Evolutionary conservation across 192 early-diverging fungal genomes (phyloP).

Genomic region (Mortierella hygrophila): DNA sequence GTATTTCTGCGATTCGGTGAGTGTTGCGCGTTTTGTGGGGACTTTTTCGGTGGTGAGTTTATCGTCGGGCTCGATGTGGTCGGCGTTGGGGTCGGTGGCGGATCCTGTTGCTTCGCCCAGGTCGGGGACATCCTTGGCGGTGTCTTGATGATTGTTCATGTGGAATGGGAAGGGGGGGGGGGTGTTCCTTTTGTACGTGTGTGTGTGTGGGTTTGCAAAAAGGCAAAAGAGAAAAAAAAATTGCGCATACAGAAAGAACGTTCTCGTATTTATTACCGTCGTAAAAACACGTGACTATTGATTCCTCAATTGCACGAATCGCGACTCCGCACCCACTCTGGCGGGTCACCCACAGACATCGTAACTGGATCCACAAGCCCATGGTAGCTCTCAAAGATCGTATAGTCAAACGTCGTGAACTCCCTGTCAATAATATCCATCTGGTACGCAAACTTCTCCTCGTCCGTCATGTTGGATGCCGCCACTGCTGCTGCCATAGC

Average conservation of each 20-base stretch:
- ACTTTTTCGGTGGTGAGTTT: background rate
- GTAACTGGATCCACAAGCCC: conserved; percentile 74
- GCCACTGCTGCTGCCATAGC: conserved; percentile 14
- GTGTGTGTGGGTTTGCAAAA: background rate
- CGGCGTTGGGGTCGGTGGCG: background rate
- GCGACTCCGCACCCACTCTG: conserved; percentile 70
- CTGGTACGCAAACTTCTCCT: conserved; percentile 26
- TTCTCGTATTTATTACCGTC: too few relatives aligned
- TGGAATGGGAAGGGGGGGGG: background rate
- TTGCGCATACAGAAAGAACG: too few relatives aligned
- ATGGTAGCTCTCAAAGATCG: conserved; percentile 82
- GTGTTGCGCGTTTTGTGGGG: conserved; percentile 28
- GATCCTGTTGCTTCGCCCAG: background rate
- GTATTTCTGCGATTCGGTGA: conserved; percentile 55
- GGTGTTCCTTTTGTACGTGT: too few relatives aligned
- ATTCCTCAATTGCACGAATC: conserved; percentile 21
- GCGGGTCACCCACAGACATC: conserved; percentile 74
- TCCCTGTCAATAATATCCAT: conserved; percentile 74
- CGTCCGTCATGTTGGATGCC: conserved; percentile 21
- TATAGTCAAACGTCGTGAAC: conserved; percentile 89
- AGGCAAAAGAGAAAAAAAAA: background rate
- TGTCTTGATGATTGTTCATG: background rate
- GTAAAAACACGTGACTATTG: too few relatives aligned
- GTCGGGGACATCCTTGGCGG: background rate
- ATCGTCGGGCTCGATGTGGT: background rate